Base-by-base conservation (phyloP, 78 protist species). In the Chrysochromulina parva region DNA sequence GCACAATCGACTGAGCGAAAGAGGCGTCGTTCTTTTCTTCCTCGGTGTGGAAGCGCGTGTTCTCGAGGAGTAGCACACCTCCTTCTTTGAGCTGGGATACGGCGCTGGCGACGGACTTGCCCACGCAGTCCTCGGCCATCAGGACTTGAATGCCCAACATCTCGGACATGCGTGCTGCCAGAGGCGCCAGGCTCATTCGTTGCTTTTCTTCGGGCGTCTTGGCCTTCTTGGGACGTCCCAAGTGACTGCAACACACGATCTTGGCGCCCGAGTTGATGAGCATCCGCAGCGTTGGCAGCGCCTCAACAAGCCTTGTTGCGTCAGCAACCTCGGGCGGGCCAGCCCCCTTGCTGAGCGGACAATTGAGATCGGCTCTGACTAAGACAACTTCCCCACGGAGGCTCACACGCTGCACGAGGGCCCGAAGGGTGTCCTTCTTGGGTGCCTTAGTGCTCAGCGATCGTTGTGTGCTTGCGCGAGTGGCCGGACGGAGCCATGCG, bases 21-120 rank as follows among this genome's bases (percentile, higher is more conserved):
- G 7, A 92, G 62, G 93, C 57, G 20, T 26, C 80, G 85, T 85
- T 84, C 92, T 92, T 84, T 74, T 93, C 95, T 89, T 95, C 97
- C 91, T 94, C 95, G 88, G 22, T 54, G 94, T 96, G 93, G 95
- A 93, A 96, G 91, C 97, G 95, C 16, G 93, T 90, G 90, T 96
- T 96, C 90, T 96, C 97, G 52, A 94, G 93, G 28, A 96, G 94
- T 22, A 89, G 24, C 73, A 94, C 66, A 38, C 76, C 86, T 67
- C 90, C 92, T 16, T 54, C 87, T 13, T 1, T 1, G 80, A 91
- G 60, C 47, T 11, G 50, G 65, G 3, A 80, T 3, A 92, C 74
- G 88, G 57, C 52, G 53, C 9, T 94, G 73, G 22, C 20, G 26
- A 67, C 90, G 48, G 38, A 73, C 17, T 84, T 90, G 74, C 93